A percentile compares a stretch with the other conserved stretches of the same genome.
These are phyloP conservation scores for Talaromyces adpressus DNA, from an alignment of 495 filamentous ascomycete species.

Conservation along the genomic window DNA sequence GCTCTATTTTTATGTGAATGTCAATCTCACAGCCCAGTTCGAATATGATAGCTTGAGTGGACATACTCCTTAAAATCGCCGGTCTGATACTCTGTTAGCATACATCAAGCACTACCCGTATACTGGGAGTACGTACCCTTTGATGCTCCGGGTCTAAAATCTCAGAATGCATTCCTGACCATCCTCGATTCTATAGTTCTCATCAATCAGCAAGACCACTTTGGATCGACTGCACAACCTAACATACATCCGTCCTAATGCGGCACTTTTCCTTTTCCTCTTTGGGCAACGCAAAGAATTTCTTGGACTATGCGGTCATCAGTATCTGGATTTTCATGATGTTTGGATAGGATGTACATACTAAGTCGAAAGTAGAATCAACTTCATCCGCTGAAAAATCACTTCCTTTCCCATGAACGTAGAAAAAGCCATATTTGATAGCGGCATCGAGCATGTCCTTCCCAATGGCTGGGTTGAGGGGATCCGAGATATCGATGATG, in stretches of 20 bases:
- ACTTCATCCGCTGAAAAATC: slow-evolving; percentile 64
- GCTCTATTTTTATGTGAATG: slow-evolving; percentile 37
- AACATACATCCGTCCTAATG: slow-evolving; percentile 58
- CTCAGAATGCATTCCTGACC: slow-evolving; percentile 83
- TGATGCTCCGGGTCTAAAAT: slow-evolving; percentile 80
- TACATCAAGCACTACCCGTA: not conserved
- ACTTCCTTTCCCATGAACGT: slow-evolving; percentile 62
- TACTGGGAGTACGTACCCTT: slow-evolving; percentile 42
- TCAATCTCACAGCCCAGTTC: too few relatives aligned
- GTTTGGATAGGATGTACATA: slow-evolving; percentile 25
- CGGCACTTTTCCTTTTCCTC: slow-evolving; percentile 67
- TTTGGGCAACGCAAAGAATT: slow-evolving; percentile 65
- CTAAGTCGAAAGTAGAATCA: slow-evolving; percentile 67
- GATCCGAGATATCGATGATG: slow-evolving; percentile 67
- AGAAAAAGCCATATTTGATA: slow-evolving; percentile 78
- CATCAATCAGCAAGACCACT: slow-evolving; percentile 8
- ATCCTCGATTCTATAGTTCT: slow-evolving; percentile 64
- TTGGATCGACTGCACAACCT: not conserved
- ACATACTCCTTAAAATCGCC: slow-evolving; percentile 89
- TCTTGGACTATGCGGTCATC: slow-evolving; percentile 50
- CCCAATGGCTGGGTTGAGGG: slow-evolving; percentile 45
- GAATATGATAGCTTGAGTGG: too few relatives aligned
- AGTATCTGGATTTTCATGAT: not conserved
- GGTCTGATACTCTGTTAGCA: slow-evolving; percentile 38
- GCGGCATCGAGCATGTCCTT: slow-evolving; percentile 73